Evolutionary conservation across 768 basidiomycete species (phyloP).

Genomic region (Ramaria sp.): DNA sequence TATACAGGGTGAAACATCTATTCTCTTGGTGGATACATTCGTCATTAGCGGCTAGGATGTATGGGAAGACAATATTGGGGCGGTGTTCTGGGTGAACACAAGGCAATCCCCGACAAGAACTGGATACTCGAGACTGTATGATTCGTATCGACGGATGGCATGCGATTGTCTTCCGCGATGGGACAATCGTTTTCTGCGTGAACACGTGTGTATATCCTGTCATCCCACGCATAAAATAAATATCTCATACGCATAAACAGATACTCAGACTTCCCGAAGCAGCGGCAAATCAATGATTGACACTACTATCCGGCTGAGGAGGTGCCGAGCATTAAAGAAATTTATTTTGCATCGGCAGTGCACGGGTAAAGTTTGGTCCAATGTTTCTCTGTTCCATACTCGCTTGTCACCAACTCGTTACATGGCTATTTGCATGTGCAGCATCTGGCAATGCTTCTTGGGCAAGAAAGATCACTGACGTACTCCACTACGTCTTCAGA

Average conservation of each 20-base stretch:
- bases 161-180: neutral
- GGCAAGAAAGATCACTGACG: neutral
- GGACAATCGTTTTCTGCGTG: neutral
- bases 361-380: neutral
- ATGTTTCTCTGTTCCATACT: neutral
- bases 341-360: neutral
- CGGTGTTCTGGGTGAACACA: neutral
- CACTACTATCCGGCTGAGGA: neutral
- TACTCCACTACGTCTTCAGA: neutral
- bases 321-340: neutral
- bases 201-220: neutral
- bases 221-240: neutral
- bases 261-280: neutral
- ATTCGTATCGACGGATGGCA: neutral
- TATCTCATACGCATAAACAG: neutral
- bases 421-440: neutral
- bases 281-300: neutral
- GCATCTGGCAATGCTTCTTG: neutral
- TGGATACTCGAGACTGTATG: neutral
- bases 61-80: neutral
- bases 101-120: neutral
- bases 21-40: neutral
- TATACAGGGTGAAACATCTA: neutral
- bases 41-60: neutral
- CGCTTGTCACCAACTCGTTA: neutral